A percentile compares a stretch with the other conserved stretches of the same genome.
These are phyloP conservation scores for Fusarium oxysporum DNA, from an alignment of 2,329 filamentous ascomycete genomes.

Conservation along the genomic window DNA sequence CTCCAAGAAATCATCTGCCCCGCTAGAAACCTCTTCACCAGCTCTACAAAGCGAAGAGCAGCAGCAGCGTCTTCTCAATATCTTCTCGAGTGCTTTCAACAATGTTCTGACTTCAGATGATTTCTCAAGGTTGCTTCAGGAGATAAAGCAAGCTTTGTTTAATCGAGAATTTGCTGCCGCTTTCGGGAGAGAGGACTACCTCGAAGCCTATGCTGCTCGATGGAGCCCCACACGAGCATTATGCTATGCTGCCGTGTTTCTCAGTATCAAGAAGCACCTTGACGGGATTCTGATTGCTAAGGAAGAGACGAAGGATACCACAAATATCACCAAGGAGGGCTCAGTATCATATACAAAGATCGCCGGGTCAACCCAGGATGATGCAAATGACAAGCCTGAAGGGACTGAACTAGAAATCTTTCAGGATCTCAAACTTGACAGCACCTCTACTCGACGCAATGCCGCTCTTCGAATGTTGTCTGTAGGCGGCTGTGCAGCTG, in stretches of 20 bases:
- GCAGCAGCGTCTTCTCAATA: slow-evolving; percentile 78
- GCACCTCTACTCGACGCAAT: not conserved
- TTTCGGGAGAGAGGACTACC: slow-evolving; percentile 76
- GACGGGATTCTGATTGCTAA: slow-evolving; percentile 38
- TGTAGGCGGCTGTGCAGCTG: slow-evolving; percentile 70
- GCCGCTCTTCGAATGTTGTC: slow-evolving; percentile 56
- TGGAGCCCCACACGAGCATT: slow-evolving; percentile 92
- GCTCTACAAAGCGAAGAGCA: slow-evolving; percentile 36
- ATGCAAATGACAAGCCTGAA: not conserved
- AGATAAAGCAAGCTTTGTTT: slow-evolving; percentile 87
- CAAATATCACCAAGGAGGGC: slow-evolving; percentile 7
- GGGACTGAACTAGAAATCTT: slow-evolving; percentile 4
- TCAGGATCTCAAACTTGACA: slow-evolving; percentile 10
- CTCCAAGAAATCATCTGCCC: slow-evolving; percentile 32
- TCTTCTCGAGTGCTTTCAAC: slow-evolving; percentile 76
- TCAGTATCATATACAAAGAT: not conserved
- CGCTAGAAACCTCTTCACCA: slow-evolving; percentile 22
- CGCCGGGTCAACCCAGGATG: not conserved
- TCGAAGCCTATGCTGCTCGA: slow-evolving; percentile 86
- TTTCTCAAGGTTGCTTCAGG: slow-evolving; percentile 74
- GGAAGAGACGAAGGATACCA: not conserved
- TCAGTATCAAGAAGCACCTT: slow-evolving; percentile 52
- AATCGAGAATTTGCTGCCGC: slow-evolving; percentile 85
- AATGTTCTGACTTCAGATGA: slow-evolving; percentile 58
- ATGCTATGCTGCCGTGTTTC: slow-evolving; percentile 76